Conservation (phyloP, 176 grass and related monocot genomes). For the Phyllostachys edulis region DNA sequence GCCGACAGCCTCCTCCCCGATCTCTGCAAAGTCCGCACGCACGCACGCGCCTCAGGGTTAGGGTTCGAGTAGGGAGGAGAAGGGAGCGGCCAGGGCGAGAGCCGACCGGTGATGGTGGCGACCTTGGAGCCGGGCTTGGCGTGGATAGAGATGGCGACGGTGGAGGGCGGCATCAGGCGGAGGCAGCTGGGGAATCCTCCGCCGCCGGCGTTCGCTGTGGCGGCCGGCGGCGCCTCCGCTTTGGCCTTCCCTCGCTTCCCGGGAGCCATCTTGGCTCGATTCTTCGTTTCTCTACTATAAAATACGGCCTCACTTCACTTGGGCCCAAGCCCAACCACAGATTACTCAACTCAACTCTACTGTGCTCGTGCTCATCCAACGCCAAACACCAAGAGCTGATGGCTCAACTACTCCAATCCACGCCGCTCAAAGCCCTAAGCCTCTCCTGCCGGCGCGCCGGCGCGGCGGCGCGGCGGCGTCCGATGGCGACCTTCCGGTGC, state of each 20-base stretch:
- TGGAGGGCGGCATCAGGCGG: slow-evolving; percentile 67
- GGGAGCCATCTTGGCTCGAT: slow-evolving; percentile 54
- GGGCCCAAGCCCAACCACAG: too few relatives aligned
- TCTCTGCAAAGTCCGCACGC: slow-evolving; percentile 43
- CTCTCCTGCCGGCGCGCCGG: not conserved
- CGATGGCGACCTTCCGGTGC: slow-evolving; percentile 31
- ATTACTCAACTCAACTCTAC: too few relatives aligned
- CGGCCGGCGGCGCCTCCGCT: slow-evolving; percentile 11
- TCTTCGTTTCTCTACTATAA: too few relatives aligned
- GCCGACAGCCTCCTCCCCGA: slow-evolving; percentile 79
- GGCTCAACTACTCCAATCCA: slow-evolving; percentile 40
- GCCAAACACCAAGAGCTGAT: too few relatives aligned
- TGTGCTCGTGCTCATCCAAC: too few relatives aligned
- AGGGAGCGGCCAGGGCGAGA: not conserved
- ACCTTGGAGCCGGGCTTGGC: slow-evolving; percentile 87
- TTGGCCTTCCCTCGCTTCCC: slow-evolving; percentile 75
- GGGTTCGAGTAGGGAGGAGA: not conserved
- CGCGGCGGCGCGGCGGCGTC: not conserved
- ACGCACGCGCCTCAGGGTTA: not conserved
- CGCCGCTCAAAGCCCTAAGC: slow-evolving; percentile 42
- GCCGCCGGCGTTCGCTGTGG: not conserved
- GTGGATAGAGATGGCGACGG: slow-evolving; percentile 86
- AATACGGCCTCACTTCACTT: too few relatives aligned
- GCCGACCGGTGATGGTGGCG: slow-evolving; percentile 80
- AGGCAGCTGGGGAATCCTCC: slow-evolving; percentile 66